A percentile compares a stretch with the other conserved stretches of the same genome.
Conservation (phyloP, 2,329 filamentous ascomycete species). For the Exophiala aquamarina region DNA sequence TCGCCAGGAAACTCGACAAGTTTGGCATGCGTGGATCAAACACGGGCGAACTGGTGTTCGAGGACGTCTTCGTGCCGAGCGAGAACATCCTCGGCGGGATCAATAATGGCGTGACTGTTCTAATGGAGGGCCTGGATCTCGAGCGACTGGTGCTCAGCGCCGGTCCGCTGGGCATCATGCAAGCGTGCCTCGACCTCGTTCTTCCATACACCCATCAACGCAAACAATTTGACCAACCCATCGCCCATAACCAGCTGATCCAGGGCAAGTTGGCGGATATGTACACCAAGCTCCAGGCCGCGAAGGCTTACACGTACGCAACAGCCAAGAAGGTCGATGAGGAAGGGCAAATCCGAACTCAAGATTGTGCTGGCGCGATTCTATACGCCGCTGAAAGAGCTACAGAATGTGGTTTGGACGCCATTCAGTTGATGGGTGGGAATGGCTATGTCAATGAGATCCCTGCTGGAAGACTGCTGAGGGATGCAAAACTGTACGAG, state of each 20-base stretch:
- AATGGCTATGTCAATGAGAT: constrained; percentile 98
- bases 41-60: constrained; percentile 90
- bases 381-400: constrained; percentile 89
- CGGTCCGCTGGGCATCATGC: constrained; percentile 92
- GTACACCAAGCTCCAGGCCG: constrained; percentile 89
- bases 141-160: constrained; percentile 89
- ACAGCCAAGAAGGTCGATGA: constrained; percentile 81
- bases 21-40: constrained; percentile 97
- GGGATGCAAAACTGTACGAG: constrained; percentile 83
- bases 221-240: constrained; percentile 82
- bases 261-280: constrained; percentile 95
- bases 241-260: constrained; percentile 89
- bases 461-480: constrained; percentile 77
- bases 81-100: constrained; percentile 78
- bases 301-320: constrained; percentile 81
- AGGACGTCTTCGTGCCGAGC: constrained; percentile 82
- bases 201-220: constrained; percentile 87
- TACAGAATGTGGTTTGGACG: constrained; percentile 81
- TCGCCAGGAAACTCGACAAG: constrained; percentile 90
- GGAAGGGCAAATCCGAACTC: constrained; percentile 69
- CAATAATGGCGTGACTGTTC: constrained; percentile 80
- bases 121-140: constrained; percentile 95
- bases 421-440: constrained; percentile 87
- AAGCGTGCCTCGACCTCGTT: constrained; percentile 79
- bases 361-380: constrained; percentile 93